Base-by-base conservation (phyloP, 768 basidiomycete species). In the Lactifluus pinguis region DNA sequence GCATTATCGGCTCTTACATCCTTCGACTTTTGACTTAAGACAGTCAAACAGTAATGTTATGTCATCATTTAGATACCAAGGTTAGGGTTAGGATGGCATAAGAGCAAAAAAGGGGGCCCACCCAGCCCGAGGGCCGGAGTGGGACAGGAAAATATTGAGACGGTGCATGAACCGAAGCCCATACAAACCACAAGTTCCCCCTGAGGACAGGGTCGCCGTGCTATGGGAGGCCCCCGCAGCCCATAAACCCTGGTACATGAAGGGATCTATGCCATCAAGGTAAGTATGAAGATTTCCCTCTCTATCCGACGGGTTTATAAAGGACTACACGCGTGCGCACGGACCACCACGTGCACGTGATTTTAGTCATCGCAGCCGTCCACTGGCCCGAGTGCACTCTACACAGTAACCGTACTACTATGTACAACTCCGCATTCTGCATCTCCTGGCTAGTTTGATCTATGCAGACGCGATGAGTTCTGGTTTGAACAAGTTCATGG, bases 91-190 rank as follows among this genome's bases (percentile, higher is more conserved):
- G 49, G 1, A 17, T 21, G 17, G 0, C 2, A 39, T 11, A 39
- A 25, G 11, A 30, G 11, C 60, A 61, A 61, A 61, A 45, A 61
- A 32, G 5, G 6, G 13, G 71, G 70, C 67, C 66, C 65, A 61
- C 66, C 66, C 67, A 68, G 66, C 67, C 66, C 66, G 67, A 65
- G 67, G 83, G 81, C 81, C 78, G 68, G 77, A 79, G 78, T 75
- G 75, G 81, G 80, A 85, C 84, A 74, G 84, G 83, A 79, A 86
- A 86, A 86, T 86, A 86, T 86, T 85, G 69, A 77, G 83, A 85
- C 82, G 79, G 79, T 86, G 83, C 85, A 84, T 84, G 81, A 77
- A 76, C 84, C 83, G 76, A 80, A 81, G 81, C 80, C 72, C 81
- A 84, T 63, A 67, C 67, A 68, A 67, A 65, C 66, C 59, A 41